phyloP scores from a whole-genome alignment of 805 yeast genomes.

The Clavispora santaluciae region DNA sequence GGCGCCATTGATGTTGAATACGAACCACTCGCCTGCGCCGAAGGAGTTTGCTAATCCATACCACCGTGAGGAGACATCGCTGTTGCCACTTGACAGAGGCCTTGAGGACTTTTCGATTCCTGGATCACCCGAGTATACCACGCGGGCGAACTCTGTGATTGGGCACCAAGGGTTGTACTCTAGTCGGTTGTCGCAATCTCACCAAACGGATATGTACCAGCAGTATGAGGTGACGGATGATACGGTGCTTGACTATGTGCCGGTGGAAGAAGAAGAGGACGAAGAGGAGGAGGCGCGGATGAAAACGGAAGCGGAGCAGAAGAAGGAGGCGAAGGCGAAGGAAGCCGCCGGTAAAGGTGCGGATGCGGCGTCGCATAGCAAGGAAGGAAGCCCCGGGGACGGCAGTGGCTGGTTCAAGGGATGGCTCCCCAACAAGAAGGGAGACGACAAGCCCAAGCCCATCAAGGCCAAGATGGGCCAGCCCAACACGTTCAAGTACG shows the following conservation, averaged over 20 bases:
- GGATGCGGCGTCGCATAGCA: slow-evolving; percentile 15
- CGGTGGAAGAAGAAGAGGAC: slow-evolving; percentile 37
- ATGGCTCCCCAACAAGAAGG: slow-evolving; percentile 32
- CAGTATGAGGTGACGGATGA: slow-evolving; percentile 44
- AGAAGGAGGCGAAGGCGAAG: slow-evolving; percentile 16
- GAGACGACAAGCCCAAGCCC: slow-evolving; percentile 59
- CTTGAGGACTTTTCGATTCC: slow-evolving; percentile 42
- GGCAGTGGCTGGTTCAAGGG: slow-evolving; percentile 51
- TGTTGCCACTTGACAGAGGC: slow-evolving; percentile 16
- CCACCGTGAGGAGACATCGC: slow-evolving; percentile 10
- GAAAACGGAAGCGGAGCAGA: slow-evolving; percentile 16
- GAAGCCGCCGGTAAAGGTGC: slow-evolving; percentile 19
- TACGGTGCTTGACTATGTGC: slow-evolving; percentile 39
- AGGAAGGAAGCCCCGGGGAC: slow-evolving; percentile 31
- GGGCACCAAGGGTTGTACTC: slow-evolving; percentile 33
- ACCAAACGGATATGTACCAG: slow-evolving; percentile 39
- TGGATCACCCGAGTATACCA: slow-evolving; percentile 41
- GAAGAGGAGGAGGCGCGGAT: slow-evolving; percentile 43
- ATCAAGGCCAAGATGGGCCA: slow-evolving; percentile 85
- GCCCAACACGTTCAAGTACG: slow-evolving; percentile 62
- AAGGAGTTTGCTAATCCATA: slow-evolving; percentile 24
- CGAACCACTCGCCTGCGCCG: slow-evolving; percentile 1
- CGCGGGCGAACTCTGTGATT: slow-evolving; percentile 40
- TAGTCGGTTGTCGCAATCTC: slow-evolving; percentile 40
- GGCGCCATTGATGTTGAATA: slow-evolving; percentile 8